Evolutionary conservation across 331 rosid species (phyloP), one percentile per base, ranked within the genome.

Genomic region (Stylosanthes scabra): DNA sequence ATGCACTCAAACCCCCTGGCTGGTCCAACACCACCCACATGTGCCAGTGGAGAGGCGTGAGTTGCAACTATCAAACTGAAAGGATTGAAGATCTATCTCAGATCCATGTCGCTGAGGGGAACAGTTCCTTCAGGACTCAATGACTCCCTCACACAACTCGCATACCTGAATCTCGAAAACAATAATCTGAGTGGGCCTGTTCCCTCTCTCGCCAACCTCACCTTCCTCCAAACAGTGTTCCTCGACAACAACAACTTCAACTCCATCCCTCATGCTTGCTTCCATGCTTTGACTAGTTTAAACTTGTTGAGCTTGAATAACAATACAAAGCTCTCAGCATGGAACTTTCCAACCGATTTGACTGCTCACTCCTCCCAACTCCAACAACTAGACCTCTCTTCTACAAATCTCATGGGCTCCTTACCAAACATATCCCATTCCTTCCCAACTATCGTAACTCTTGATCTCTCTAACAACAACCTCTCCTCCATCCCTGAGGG

Each of bases 261-360:
- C 20, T 50, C 56, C 56, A 50, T 50, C 9, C 56, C 56, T 50
- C 4, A 13, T 4, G 27, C 25, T 13, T 50, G 56, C 56, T 14
- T 50, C 56, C 56, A 50, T 3, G 56, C 20, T n/a, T 25, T 50
- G 0, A n/a, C 13, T 2, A 16, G 20, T 16, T 50, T 50, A 25
- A 15, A 12, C 15, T 0, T 1, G 0, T n/a, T 47, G 0, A 0
- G 0, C 0, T 47, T 47, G 15, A 47, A n/a, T 0, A 47, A 3
- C 14, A 47, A 47, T 6, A 5, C 1, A n/a, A 47, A 47, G n/a
- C 52, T 47, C 3, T 1, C 15, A 47, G 15, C 52, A 12, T 47
- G 52, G 52, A 47, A 12, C 12, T 47, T 47, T n/a, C 52, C 52
- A 5, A 47, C 15, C 5, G 52, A 47, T 34, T 34, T 34, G 39